A percentile compares a stretch with the other conserved stretches of the same genome.
These are phyloP conservation scores for Euphorbia corollata DNA, from an alignment of 441 rosid genomes.

Conservation along the genomic window DNA sequence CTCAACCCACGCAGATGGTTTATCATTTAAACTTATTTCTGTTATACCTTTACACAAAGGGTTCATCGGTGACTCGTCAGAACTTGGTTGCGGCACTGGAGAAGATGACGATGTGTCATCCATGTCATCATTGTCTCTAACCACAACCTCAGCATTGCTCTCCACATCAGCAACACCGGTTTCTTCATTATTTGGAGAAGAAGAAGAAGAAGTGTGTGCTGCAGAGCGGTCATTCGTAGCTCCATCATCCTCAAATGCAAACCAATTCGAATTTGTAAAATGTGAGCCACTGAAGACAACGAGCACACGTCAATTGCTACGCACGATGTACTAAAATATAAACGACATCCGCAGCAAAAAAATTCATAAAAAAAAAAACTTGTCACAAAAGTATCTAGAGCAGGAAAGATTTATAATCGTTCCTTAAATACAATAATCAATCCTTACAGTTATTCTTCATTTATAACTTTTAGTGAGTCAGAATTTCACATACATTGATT, in stretches of 20 bases:
- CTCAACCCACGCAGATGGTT: conserved; percentile 70
- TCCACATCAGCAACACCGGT: conserved; percentile 25
- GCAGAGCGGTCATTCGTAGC: conserved; percentile 44
- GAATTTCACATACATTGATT: too few relatives aligned
- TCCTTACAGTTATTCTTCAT: too few relatives aligned
- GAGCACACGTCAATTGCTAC: conserved; percentile 10
- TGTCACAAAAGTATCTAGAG: too few relatives aligned
- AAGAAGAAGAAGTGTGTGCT: conserved; percentile 47
- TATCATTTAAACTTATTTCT: conserved; percentile 36
- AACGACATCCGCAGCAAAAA: too few relatives aligned
- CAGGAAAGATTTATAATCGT: too few relatives aligned
- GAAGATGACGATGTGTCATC: conserved; percentile 48
- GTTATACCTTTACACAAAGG: conserved; percentile 29
- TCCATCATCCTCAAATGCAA: conserved; percentile 77
- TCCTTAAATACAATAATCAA: too few relatives aligned
- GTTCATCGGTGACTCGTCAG: conserved; percentile 30
- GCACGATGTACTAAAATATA: not conserved
- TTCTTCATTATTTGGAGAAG: conserved; percentile 50
- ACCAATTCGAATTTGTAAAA: conserved; percentile 85
- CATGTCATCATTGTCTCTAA: conserved; percentile 42
- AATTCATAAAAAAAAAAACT: not conserved
- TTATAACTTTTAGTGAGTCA: too few relatives aligned
- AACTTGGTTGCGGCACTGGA: conserved; percentile 30
- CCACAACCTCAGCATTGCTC: conserved; percentile 33
- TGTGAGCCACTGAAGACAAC: conserved; percentile 58